A percentile compares a stretch with the other conserved stretches of the same genome.
Conservation (phyloP, 768 basidiomycete species). For the Termitomyces sp. region DNA sequence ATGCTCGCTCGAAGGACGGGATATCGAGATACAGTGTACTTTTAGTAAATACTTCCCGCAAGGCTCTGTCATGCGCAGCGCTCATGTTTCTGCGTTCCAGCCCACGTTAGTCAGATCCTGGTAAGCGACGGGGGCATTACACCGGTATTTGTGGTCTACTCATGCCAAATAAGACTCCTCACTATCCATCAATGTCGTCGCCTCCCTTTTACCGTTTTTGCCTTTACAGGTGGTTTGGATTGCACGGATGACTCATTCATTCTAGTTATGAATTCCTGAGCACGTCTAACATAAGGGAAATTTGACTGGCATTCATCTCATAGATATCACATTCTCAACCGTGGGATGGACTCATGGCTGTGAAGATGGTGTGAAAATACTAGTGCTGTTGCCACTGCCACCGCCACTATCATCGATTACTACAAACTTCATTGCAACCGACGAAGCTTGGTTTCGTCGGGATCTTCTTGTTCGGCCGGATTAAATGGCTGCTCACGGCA, state of each 20-base stretch:
- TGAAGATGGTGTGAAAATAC: not conserved
- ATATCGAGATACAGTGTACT: not conserved
- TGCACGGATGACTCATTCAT: not conserved
- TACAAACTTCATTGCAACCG: not conserved
- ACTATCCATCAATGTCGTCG: not conserved
- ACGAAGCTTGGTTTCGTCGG: not conserved
- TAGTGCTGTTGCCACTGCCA: not conserved
- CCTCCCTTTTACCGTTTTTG: not conserved
- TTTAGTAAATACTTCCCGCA: not conserved
- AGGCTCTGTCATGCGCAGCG: not conserved
- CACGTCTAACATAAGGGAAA: not conserved
- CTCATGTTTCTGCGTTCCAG: not conserved
- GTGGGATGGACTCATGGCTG: not conserved
- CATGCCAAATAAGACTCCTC: not conserved
- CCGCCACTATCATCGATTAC: not conserved
- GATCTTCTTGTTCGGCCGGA: not conserved
- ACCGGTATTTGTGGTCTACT: not conserved
- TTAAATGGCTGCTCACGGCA: not conserved
- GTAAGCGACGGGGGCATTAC: not conserved
- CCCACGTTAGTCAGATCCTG: not conserved
- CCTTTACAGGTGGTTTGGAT: not conserved
- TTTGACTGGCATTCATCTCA: not conserved
- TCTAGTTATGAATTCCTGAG: not conserved
- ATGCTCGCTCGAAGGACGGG: not conserved
- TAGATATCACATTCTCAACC: not conserved